Evolutionary conservation across 2,329 filamentous ascomycete genomes (phyloP), one percentile per base, ranked within the genome.

Genomic region (Dactylellina parvicollis): DNA sequence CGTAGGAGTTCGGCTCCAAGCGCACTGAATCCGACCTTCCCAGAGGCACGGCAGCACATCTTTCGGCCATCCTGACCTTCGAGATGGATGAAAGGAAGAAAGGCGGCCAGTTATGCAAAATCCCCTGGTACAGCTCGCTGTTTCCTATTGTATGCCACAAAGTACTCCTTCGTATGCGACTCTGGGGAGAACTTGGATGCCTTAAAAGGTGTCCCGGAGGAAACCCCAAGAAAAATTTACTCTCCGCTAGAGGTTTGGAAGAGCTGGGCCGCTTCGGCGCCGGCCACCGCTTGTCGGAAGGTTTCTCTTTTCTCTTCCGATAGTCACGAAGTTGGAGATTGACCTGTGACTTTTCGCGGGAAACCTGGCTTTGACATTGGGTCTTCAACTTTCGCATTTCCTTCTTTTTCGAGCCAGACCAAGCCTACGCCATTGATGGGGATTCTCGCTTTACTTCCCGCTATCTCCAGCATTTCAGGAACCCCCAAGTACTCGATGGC

Each of bases 1-100:
- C 67, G 67, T 72, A 72, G 67, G 59, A 72, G 67, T 64, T 72
- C 67, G 67, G 59, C 59, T 72, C 67, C 67, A 65, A 32, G 59
- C 57, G 67, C 67, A 65, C 22, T 44, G 50, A 64, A 57, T 59
- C 57, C 59, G 59, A 56, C 46, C 44, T 59, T 64, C 50, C 52
- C 28, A 57, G 40, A 50, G 59, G 49, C 49, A 59, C 60, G 24
- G 49, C 47, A 34, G 34, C 26, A 50, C 59, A 12, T 40, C 36
- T 65, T 59, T 24, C 30, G 42, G 24, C 49, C 42, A 46, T 57
- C 54, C 49, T 28, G 32, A 46, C 24, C 14, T 54, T 59, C 44
- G 8, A 38, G 56, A 34, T 54, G 10, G 22, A 42, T n/a, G 14
- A 14, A 16, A 57, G 32, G 34, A 42, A 20, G n/a, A 20, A 34